phyloP scores from a whole-genome alignment of 345 rosid genomes.

The Anastatica hierochuntica region DNA sequence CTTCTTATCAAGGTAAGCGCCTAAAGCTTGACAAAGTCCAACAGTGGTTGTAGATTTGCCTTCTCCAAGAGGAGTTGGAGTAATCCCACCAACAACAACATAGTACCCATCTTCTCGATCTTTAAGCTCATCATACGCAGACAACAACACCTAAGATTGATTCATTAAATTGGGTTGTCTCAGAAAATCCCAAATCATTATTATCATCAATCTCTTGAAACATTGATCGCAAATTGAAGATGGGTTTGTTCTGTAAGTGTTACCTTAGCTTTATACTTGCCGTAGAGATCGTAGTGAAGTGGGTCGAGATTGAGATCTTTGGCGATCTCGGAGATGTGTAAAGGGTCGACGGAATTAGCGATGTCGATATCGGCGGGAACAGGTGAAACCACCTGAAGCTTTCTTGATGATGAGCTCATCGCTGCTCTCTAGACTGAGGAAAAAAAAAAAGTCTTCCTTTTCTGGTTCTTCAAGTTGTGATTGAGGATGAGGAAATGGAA shows the following conservation, averaged over 20 bases:
- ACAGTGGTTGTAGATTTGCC: conserved; percentile 96
- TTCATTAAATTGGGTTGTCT: no score
- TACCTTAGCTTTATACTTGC: conserved; percentile 96
- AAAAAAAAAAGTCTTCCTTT: no score
- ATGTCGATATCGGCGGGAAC: conserved; percentile 94
- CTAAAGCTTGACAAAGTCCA: conserved; percentile 94
- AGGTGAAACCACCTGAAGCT: conserved; percentile 68
- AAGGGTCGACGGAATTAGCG: conserved; percentile 81
- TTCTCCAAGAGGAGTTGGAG: conserved; percentile 99
- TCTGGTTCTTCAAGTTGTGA: no score
- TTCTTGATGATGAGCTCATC: conserved; percentile 57
- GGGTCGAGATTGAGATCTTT: conserved; percentile 54
- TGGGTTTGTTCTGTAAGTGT: neutral
- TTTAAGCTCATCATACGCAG: conserved; percentile 68
- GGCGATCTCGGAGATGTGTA: conserved; percentile 83
- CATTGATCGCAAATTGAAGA: no score
- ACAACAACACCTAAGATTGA: conserved; percentile 77
- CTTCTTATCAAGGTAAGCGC: conserved; percentile 89
- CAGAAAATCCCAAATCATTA: no score
- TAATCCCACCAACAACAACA: conserved; percentile 95
- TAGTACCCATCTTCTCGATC: conserved; percentile 71
- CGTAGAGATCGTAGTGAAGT: conserved; percentile 81
- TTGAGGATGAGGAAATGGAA: no score
- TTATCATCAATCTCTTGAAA: no score
- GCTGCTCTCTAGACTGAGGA: no score